Base-by-base conservation (phyloP, 768 basidiomycete species). In the Kockovaella imperatae region DNA sequence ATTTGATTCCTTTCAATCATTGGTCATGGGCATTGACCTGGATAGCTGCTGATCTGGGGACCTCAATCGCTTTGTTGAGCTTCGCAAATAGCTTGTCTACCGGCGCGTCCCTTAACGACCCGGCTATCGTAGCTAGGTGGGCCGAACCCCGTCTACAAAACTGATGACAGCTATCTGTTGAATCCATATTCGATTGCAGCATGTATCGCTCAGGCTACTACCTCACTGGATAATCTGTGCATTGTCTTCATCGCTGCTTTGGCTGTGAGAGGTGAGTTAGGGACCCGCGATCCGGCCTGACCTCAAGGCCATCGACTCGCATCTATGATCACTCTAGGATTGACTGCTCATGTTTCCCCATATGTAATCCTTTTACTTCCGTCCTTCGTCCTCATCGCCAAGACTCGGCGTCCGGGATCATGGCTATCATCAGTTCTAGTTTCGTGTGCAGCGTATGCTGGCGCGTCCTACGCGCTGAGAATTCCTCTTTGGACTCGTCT, bases 101-200 rank as follows among this genome's bases (percentile, higher is more conserved):
- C 67, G 86, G 42, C 75, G 91, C 25, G 82, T 79, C 15, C 75
- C 80, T 5, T 70, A 78, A 87, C 89, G 61, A 54, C 83, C 75
- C 18, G 18, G n/a, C 32, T 20, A 21, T 13, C 10, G 5, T 4
- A 18, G 13, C 18, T 13, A 15, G 49, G 42, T 65, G 35, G n/a
- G n/a, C n/a, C n/a, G n/a, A n/a, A n/a, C n/a, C n/a, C n/a, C n/a
- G n/a, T n/a, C n/a, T n/a, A n/a, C n/a, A n/a, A n/a, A n/a, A 58
- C 21, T 28, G 30, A 20, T 32, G 35, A 14, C 58, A 95, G 89
- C 38, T 91, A 84, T 71, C 78, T 95, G 17, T 69, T 93, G 42
- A 95, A 97, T 58, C 95, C 95, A 2, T 95, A 95, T 68, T 72
- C 86, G 6, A 69, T 93, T 48, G 74, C 89, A 1, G 80, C 90